Evolutionary conservation across 805 yeast species (phyloP), one percentile per base, ranked within the genome.

Genomic region (Candida ortonii): DNA sequence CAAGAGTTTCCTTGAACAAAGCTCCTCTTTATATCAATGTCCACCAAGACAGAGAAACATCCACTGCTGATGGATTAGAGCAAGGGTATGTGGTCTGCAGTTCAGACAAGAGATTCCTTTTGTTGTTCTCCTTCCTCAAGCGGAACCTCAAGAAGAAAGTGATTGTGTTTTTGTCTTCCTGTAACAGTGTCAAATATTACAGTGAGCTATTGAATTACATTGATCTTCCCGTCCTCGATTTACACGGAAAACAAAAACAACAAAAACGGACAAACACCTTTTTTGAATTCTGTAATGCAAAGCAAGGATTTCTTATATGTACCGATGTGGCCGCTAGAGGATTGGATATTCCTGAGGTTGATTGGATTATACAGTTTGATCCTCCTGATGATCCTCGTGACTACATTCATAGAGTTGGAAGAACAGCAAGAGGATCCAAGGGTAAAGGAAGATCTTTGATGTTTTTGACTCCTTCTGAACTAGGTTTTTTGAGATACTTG

Each of bases 351-450:
- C 99, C 99, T 34, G 82, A 94, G 18, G 98, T 93, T 36, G 98
- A 94, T 68, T 93, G 98, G 98, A 93, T 93, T 55, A 84, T 93
- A 47, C 98, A 93, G 70, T 93, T 87, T 57, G 99, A 93, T 62
- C 98, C 98, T 36, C 98, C 98, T 61, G 98, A 93, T 81, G 98
- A 93, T 67, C 98, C 98, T 64, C 80, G 97, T 67, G 97, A 93
- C 65, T 93, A 93, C 62, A 93, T 93, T 50, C 99, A 93, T 68
- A 80, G 99, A 64, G 98, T 93, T 22, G 99, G 99, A 48, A 82
- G 99, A 71, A 93, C 99, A 17, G 99, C 98, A 22, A 82, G 98
- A 70, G 95, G 95, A 46, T 66, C 82, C 15, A 57, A 75, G 30
- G 97, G 96, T 38, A 81, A 80, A 57, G 99, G 99, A 53, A 85